Evolutionary conservation across 805 yeast species (phyloP).

Genomic region (Ogataea nonfermentans): DNA sequence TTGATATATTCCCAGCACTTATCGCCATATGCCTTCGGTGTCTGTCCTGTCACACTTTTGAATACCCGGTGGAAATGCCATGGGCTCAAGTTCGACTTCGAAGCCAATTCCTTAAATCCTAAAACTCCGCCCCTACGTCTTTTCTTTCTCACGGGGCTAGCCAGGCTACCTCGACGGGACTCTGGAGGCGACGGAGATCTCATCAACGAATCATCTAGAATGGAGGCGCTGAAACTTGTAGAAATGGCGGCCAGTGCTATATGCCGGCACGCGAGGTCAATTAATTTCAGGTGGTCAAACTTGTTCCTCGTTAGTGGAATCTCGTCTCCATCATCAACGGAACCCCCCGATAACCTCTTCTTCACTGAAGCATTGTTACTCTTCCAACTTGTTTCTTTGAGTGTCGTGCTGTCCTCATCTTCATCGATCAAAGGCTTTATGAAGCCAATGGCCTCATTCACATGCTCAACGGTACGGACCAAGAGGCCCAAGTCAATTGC

Average conservation of each 20-base stretch:
- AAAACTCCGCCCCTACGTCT: conserved; percentile 74
- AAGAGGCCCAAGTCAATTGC: conserved; percentile 45
- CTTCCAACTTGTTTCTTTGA: conserved; percentile 17
- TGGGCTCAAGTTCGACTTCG: conserved; percentile 77
- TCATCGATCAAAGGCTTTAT: conserved; percentile 49
- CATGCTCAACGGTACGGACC: conserved; percentile 48
- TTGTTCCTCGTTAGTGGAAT: conserved; percentile 52
- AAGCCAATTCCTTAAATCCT: conserved; percentile 85
- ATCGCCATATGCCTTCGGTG: conserved; percentile 88
- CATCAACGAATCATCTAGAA: conserved; percentile 7
- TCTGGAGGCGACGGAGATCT: conserved; percentile 10
- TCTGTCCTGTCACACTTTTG: conserved; percentile 79
- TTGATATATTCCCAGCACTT: conserved; percentile 66
- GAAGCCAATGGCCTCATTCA: conserved; percentile 59
- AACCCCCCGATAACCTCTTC: conserved; percentile 24
- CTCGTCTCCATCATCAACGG: conserved; percentile 20
- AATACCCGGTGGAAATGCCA: conserved; percentile 95
- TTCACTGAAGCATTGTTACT: conserved; percentile 15
- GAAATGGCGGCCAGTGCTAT: conserved; percentile 70
- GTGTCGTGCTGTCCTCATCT: conserved; percentile 39
- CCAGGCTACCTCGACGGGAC: conserved; percentile 9
- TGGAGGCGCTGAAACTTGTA: conserved; percentile 19
- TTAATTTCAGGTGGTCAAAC: conserved; percentile 65
- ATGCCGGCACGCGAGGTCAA: conserved; percentile 78
- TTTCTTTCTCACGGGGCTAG: conserved; percentile 38